Evolutionary conservation across 495 filamentous ascomycete genomes (phyloP), one percentile per base, ranked within the genome.

Genomic region (Hypoxylon lienhwacheense): DNA sequence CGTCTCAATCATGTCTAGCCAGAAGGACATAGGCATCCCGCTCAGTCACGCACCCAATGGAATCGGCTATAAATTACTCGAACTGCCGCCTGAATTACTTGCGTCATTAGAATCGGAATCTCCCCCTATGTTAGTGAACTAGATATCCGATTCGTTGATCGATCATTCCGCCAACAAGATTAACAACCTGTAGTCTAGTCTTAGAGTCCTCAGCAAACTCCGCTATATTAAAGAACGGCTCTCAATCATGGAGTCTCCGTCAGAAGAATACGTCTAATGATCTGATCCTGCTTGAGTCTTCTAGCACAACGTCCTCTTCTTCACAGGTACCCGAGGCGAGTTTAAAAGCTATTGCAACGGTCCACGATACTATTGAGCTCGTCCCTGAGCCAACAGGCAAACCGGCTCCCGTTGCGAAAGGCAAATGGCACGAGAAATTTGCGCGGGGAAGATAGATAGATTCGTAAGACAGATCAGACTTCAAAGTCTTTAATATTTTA

Each of bases 241-340:
- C 75, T 11, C 76, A 83, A 65, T 91, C 86, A 14, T 97, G 85
- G 75, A 83, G 83, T 22, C 76, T 96, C 41, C 88, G 88, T 14
- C 90, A 96, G 69, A 90, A 96, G 55, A 90, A 92, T 64, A 92
- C 90, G 0, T 96, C 90, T 11, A 97, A 97, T 66, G 86, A 86
- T 4, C 72, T 96, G 26, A 87, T 89, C 68, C 65, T 96, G 5
- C 74, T 89, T 20, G 68, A 75, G 21, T 79, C 89, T 14, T 66
- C 58, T 4, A 53, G 52, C 12, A 51, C 42, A 36, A 29, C 29
- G 33, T 37, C 40, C 25, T 44, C 52, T 5, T 51, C 64, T 28
- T 36, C 34, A 21, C 55, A 62, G 10, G 63, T 68, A 5, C 64
- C 80, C n/a, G 61, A 68, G 12, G 46, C 65, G 0, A 72, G 72